phyloP scores from a whole-genome alignment of 2,329 filamentous ascomycete species.

The Herpotrichia juniperi region DNA sequence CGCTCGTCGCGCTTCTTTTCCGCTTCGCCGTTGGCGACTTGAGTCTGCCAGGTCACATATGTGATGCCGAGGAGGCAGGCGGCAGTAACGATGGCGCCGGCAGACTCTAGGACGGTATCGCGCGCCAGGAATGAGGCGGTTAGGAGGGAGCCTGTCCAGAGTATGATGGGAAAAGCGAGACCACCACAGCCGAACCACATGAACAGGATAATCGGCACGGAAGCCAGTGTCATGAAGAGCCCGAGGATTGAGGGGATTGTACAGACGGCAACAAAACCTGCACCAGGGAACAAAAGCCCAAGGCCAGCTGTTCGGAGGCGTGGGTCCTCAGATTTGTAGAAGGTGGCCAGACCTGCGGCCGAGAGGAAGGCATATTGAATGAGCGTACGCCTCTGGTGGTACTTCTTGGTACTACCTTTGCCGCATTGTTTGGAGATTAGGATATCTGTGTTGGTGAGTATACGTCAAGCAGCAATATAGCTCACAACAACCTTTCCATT shows the following conservation, averaged over 20 bases:
- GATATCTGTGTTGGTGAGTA: conserved; percentile 1
- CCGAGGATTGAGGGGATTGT: conserved; percentile 12
- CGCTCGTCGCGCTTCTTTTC: conserved; percentile 12
- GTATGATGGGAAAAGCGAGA: conserved; percentile 15
- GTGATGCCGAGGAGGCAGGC: conserved; percentile 8
- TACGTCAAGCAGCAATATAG: no score
- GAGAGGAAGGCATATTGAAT: conserved; percentile 16
- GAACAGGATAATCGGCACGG: conserved; percentile 17
- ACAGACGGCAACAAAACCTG: conserved; percentile 18
- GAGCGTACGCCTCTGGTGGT: conserved; percentile 16
- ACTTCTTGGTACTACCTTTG: neutral
- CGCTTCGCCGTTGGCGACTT: conserved; percentile 1
- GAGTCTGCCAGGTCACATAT: conserved; percentile 5
- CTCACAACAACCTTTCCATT: no score
- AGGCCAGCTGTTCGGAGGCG: conserved; percentile 13
- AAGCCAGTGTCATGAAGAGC: conserved; percentile 13
- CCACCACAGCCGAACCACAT: conserved; percentile 25
- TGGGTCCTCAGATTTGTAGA: conserved; percentile 15
- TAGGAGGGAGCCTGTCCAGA: conserved; percentile 11
- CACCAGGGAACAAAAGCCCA: conserved; percentile 20
- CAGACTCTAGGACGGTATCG: conserved; percentile 13
- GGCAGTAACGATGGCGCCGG: conserved; percentile 9
- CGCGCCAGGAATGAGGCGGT: conserved; percentile 11
- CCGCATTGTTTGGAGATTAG: conserved; percentile 4
- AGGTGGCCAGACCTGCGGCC: conserved; percentile 10